phyloP scores from a whole-genome alignment of 768 basidiomycete species.

The Candolleomyces aberdarensis region DNA sequence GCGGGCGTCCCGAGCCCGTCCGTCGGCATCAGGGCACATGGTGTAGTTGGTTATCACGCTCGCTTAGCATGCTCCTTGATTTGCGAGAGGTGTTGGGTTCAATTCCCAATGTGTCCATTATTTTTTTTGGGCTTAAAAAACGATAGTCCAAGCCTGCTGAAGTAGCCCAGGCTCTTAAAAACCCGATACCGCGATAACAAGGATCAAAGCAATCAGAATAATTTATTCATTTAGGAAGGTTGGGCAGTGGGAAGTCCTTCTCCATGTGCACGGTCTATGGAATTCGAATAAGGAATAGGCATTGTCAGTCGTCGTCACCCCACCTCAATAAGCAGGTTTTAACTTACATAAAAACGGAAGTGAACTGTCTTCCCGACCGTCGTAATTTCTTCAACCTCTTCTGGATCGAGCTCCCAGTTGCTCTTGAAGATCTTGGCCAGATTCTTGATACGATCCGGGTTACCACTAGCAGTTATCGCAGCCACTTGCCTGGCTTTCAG shows the following conservation, averaged over 20 bases:
- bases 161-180: no score
- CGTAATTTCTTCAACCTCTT: slow-evolving; percentile 33
- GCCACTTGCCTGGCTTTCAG: slow-evolving; percentile 28
- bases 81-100: no score
- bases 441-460: slow-evolving; percentile 25
- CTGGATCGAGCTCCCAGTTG: slow-evolving; percentile 24
- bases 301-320: slow-evolving; percentile 7
- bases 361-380: slow-evolving; percentile 32
- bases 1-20: no score
- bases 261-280: slow-evolving; percentile 34
- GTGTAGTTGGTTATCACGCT: no score
- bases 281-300: neutral
- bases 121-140: no score
- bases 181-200: no score
- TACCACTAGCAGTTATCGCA: slow-evolving; percentile 30
- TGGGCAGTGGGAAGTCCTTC: slow-evolving; percentile 29
- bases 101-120: no score
- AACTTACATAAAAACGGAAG: slow-evolving; percentile 30
- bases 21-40: no score
- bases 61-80: no score
- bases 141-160: no score
- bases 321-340: no score
- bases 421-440: slow-evolving; percentile 26
- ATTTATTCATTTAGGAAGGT: slow-evolving; percentile 19
- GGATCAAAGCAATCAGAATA: no score